Evolutionary conservation across 768 basidiomycete genomes (phyloP).

Genomic region (Phylloporus sp.): DNA sequence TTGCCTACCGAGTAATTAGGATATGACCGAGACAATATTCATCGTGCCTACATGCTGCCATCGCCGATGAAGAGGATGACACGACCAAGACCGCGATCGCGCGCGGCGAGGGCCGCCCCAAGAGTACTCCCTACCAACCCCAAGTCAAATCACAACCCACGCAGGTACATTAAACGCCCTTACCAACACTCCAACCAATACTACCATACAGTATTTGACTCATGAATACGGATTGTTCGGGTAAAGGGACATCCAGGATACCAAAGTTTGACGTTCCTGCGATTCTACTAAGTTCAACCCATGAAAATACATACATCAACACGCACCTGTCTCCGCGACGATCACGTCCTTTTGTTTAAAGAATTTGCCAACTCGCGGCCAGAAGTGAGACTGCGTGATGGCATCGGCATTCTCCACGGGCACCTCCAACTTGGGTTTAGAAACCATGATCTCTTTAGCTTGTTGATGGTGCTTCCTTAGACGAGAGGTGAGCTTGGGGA

Average conservation of each 20-base stretch:
- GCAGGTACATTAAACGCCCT: conserved; percentile 11
- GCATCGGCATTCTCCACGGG: conserved; percentile 47
- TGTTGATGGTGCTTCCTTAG: conserved; percentile 39
- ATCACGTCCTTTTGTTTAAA: conserved; percentile 73
- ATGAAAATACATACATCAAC: not conserved
- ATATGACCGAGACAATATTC: not conserved
- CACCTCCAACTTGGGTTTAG: conserved; percentile 36
- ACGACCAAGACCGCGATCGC: conserved; percentile 56
- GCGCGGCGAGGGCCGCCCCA: conserved; percentile 78
- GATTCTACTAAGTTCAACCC: not conserved
- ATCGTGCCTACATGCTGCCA: conserved; percentile 60
- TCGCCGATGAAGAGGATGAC: conserved; percentile 86
- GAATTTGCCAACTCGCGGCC: conserved; percentile 75
- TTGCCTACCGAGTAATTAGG: conserved; percentile 44
- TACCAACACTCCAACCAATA: conserved; percentile 86
- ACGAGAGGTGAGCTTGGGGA: conserved; percentile 64
- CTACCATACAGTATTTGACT: conserved; percentile 88
- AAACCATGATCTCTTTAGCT: conserved; percentile 45
- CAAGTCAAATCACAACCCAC: not conserved
- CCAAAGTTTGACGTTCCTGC: conserved; percentile 80
- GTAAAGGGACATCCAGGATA: conserved; percentile 75
- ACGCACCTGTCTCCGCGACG: conserved; percentile 77
- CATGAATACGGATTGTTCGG: conserved; percentile 60
- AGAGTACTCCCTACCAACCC: conserved; percentile 51
- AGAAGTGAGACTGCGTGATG: conserved; percentile 80